Evolutionary conservation across 164 flowering plant genomes (phyloP), one percentile per base, ranked within the genome.

Genomic region (Tetracentron sinense): DNA sequence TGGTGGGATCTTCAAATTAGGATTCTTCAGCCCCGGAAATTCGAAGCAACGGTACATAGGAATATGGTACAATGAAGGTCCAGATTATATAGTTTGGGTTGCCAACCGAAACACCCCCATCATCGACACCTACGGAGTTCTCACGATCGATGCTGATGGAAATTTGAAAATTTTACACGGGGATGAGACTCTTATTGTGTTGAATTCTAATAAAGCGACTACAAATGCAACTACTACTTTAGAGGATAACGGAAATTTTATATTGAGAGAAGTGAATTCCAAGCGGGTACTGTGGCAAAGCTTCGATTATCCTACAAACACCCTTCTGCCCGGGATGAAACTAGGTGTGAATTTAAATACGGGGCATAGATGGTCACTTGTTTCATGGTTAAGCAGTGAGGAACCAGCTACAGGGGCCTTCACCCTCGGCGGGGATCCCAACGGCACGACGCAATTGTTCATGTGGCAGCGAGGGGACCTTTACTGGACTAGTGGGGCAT

Each of bases 321-420:
- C 77, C 0, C 70, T 78, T 20, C 56, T 78, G 17, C 78, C 81
- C 0, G 72, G 74, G 0, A 78, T 75, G 81, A 78, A 65, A 61
- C 50, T 75, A 1, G 81, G 78, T 5, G 27, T 63, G 17, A 62
- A 70, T 44, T 33, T 56, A 12, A 38, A n/a, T 11, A 78, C 72
- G 0, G 66, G 70, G 11, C 66, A 55, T 11, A 55, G 23, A 2
- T 64, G 66, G 74, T 42, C 55, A 11, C 58, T 78, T 11, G 69
- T 49, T 23, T 72, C 78, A 19, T 72, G 78, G 81, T 46, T 46
- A 31, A 58, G 15, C 12, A n/a, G 30, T 1, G 19, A 51, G 0
- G 60, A 17, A 16, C 74, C 81, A 11, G 68, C 70, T 0, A 16
- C 60, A 1, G 81, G 81, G 30, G 44, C 56, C 7, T 72, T 67